Evolutionary conservation across 2,329 filamentous ascomycete species (phyloP).

Genomic region (Exophiala dermatitidis): DNA sequence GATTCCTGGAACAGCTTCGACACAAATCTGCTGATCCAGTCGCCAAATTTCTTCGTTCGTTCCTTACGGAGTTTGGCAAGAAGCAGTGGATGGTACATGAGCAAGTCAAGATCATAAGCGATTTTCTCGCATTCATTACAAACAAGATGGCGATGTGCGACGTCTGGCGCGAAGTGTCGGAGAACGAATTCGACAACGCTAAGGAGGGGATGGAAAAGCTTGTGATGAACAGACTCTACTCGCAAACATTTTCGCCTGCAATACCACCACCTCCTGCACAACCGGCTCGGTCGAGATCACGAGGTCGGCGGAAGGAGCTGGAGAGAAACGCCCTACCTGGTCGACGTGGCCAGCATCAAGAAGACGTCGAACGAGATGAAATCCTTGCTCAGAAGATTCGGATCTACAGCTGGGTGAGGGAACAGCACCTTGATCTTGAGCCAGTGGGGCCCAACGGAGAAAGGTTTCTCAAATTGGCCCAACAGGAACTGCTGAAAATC

Average conservation of each 20-base stretch:
- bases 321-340: constrained; percentile 69
- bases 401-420: constrained; percentile 90
- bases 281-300: constrained; percentile 50
- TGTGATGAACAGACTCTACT: constrained; percentile 95
- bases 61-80: constrained; percentile 89
- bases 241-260: constrained; percentile 90
- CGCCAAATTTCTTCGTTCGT: constrained; percentile 89
- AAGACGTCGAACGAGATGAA: constrained; percentile 93
- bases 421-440: constrained; percentile 89
- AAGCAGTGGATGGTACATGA: constrained; percentile 99
- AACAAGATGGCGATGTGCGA: constrained; percentile 98
- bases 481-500: constrained; percentile 93
- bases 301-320: constrained; percentile 60
- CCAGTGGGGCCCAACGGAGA: constrained; percentile 76
- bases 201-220: constrained; percentile 98
- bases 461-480: constrained; percentile 79
- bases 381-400: constrained; percentile 93
- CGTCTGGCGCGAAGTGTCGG: constrained; percentile 90
- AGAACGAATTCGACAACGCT: constrained; percentile 96
- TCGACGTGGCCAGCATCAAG: constrained; percentile 90
- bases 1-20: constrained; percentile 89
- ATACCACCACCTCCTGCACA: constrained; percentile 70
- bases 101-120: constrained; percentile 96
- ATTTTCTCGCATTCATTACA: constrained; percentile 91
- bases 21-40: constrained; percentile 98